phyloP scores from a whole-genome alignment of 1,284 basidiomycete genomes.

The Tranzscheliella williamsii region DNA sequence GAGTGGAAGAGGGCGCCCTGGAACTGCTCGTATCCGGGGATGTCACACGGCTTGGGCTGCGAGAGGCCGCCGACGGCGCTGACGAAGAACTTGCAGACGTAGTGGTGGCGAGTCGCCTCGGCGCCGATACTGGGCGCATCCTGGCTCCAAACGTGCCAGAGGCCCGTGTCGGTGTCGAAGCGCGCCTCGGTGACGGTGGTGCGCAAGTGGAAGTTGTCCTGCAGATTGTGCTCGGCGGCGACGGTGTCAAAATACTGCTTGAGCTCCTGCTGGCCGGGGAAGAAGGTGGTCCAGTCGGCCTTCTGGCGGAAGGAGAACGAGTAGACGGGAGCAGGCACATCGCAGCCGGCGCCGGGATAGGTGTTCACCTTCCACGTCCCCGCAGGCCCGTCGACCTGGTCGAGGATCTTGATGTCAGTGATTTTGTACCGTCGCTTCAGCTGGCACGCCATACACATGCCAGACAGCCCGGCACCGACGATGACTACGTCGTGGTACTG shows the following conservation, averaged over 20 bases:
- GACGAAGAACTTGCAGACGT: conserved; percentile 54
- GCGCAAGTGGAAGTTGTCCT: conserved; percentile 41
- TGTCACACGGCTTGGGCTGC: conserved; percentile 51
- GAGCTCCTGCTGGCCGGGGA: conserved; percentile 46
- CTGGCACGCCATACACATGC: conserved; percentile 51
- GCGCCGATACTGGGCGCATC: conserved; percentile 5
- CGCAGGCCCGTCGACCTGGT: conserved; percentile 27
- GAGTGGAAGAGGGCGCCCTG: conserved; percentile 59
- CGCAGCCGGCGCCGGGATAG: conserved; percentile 55
- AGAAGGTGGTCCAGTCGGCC: conserved; percentile 53
- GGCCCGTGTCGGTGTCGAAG: conserved; percentile 46
- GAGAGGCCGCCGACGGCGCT: conserved; percentile 54
- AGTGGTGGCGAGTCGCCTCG: conserved; percentile 34
- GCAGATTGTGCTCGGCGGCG: conserved; percentile 42
- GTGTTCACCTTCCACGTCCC: conserved; percentile 53
- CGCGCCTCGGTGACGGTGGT: conserved; percentile 46
- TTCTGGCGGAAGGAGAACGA: conserved; percentile 56
- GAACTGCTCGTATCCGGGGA: conserved; percentile 54
- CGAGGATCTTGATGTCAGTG: conserved; percentile 48
- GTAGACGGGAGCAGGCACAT: conserved; percentile 58
- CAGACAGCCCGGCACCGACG: conserved; percentile 53
- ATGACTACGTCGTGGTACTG: conserved; percentile 56
- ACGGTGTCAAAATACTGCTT: conserved; percentile 49
- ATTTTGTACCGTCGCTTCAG: conserved; percentile 45
- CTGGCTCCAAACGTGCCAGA: conserved; percentile 54